Base-by-base conservation (phyloP, 805 yeast species). In the Monosporozyma yasuniensis region DNA sequence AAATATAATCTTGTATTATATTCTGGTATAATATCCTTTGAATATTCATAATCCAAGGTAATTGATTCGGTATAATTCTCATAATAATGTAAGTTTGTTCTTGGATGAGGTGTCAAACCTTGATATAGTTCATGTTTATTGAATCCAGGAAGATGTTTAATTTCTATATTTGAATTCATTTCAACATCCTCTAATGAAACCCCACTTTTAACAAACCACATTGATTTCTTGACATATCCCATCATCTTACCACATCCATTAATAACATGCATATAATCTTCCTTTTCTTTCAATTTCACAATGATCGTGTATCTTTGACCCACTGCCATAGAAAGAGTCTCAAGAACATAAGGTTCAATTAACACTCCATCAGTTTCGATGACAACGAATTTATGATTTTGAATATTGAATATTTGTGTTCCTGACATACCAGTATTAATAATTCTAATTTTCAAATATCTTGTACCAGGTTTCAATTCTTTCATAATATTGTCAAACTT, bases 271-370 rank as follows among this genome's bases (percentile, higher is more conserved):
- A 57, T 14, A 5, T 27, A 32, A 3, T 47, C 35, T 52, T 27
- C 60, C 54, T 78, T 72, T 66, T 42, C 67, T 62, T 57, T 64
- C 54, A 87, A 74, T 32, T 69, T 74, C 22, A 87, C 59, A 46
- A 85, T 63, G 1, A 84, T 80, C 10, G 87, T 76, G 60, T 80
- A 79, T 57, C 96, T 72, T 68, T 88, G 96, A 2, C 91, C 96
- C 5, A 83, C 88, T 0, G 89, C 79, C 28, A 80, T 50, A 51
- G 73, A 71, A n/a, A 80, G 50, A 35, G 79, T 70, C 16, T 72
- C 74, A 2, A 77, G 73, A 35, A 67, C 69, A 51, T 64, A 66
- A 16, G 80, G 80, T 49, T 76, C 73, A 2, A 80, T 77, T 46
- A 72, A 64, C 11, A 78, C 72, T 27, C 86, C 85, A 58, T 81